Base-by-base conservation (phyloP, 2,329 filamentous ascomycete genomes). In the Paecilomyces sp. region DNA sequence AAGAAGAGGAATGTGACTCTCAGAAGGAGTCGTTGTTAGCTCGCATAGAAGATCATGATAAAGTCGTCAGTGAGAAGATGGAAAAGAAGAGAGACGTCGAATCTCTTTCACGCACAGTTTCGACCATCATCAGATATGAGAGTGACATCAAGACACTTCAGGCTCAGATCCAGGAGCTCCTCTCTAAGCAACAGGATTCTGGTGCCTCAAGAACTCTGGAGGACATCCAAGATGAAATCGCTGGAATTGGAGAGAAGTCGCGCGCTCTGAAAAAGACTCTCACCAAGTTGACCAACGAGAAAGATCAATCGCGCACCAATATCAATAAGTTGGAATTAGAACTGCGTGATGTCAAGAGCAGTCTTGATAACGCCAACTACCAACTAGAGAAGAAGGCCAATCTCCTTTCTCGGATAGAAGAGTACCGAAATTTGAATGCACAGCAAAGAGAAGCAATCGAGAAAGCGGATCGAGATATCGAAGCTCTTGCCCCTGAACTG, bases 361-460 rank as follows among this genome's bases (percentile, higher is more conserved):
- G 89, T 64, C 81, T 97, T 57, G 87, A 83, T 66, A 84, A 83
- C 57, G 85, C 89, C 1, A 81, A 83, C 55, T 87, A 88, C 60
- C 87, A 92, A 67, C 80, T 97, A 28, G 91, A 95, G 71, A 91
- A 90, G 75, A 96, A 92, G 77, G 82, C 83, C 47, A 83, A 84
- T 52, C 79, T 96, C 24, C 80, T 85, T 62, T 78, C 79, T 50
- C 89, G 92, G 63, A 85, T 97, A 33, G 85, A 91, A 61, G 84
- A 89, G 59, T 83, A 90, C 65, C 91, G 87, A 68, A 84, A 84
- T 9, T 83, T 88, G 51, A 90, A 87, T 63, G 72, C 69, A 24
- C 83, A 88, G 64, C 88, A 93, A 70, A 86, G 88, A 55, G 86
- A 89, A 31, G 76, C 80, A 24, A 89, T 95, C 51, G 84, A 85